These are phyloP conservation scores for Metschnikowia proteae DNA, from an alignment of 805 yeast genomes.

Conservation along the genomic window DNA sequence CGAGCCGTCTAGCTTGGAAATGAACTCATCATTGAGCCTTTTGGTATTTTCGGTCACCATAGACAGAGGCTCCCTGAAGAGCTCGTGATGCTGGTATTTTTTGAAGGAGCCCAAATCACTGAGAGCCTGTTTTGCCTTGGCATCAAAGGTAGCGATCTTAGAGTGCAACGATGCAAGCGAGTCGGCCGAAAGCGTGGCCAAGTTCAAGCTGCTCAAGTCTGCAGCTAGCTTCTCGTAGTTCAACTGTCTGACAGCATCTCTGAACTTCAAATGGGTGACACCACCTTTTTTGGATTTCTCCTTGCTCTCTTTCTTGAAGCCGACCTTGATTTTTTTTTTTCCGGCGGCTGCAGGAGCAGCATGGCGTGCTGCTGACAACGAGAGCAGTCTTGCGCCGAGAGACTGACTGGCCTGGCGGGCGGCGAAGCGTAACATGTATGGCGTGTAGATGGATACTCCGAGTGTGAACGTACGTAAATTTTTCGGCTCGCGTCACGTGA, in stretches of 20 bases:
- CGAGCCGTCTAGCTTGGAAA: constrained; percentile 29
- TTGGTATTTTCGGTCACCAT: constrained; percentile 52
- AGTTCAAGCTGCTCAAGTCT: constrained; percentile 10
- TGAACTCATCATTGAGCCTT: constrained; percentile 34
- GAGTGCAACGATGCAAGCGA: constrained; percentile 11
- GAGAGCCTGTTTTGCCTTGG: constrained; percentile 41
- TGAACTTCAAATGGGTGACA: constrained; percentile 38
- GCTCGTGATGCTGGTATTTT: constrained; percentile 60
- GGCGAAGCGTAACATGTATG: constrained; percentile 3
- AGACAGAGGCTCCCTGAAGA: constrained; percentile 57
- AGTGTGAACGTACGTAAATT: neutral
- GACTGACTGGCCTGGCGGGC: constrained; percentile 1
- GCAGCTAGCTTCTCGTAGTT: constrained; percentile 33
- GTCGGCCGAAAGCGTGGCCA: constrained; percentile 15
- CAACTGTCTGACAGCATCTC: constrained; percentile 34
- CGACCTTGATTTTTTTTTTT: constrained; percentile 24
- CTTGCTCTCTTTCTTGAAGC: constrained; percentile 18
- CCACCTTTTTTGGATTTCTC: constrained; percentile 35
- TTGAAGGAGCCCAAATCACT: constrained; percentile 59
- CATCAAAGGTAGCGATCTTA: constrained; percentile 35
- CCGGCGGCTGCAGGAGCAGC: constrained; percentile 19
- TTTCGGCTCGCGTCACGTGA: constrained; percentile 6
- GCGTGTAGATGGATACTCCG: neutral
- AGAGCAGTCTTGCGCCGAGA: constrained; percentile 8
- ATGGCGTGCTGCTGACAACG: constrained; percentile 9